These are phyloP conservation scores for Curvularia sp. DNA, from an alignment of 2,329 filamentous ascomycete species.

Conservation along the genomic window DNA sequence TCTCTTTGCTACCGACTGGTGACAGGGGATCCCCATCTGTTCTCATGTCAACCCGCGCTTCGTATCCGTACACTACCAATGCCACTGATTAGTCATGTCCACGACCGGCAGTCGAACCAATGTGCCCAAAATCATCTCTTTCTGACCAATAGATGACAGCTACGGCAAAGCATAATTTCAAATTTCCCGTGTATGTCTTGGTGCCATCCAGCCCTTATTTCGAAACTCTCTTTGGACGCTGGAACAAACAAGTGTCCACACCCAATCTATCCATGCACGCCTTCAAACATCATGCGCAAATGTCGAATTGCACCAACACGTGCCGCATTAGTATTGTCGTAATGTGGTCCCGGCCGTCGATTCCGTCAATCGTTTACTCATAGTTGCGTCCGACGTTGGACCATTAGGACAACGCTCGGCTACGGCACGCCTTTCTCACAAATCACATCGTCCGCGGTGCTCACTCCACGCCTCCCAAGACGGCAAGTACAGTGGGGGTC, in stretches of 20 bases:
- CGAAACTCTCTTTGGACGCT: neutral
- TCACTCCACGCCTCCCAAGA: slow-evolving; percentile 5
- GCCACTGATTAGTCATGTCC: neutral
- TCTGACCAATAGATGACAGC: neutral
- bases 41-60: neutral
- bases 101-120: neutral
- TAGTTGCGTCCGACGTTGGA: slow-evolving; percentile 5
- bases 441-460: slow-evolving; percentile 16
- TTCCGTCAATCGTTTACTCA: slow-evolving; percentile 5
- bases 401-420: slow-evolving; percentile 6
- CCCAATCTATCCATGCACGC: neutral
- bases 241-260: neutral
- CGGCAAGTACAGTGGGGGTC: slow-evolving; percentile 16
- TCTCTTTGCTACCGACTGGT: neutral
- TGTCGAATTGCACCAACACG: neutral
- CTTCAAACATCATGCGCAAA: neutral
- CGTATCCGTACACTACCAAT: neutral
- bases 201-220: neutral
- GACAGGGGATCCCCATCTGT: neutral
- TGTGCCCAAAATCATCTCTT: too few relatives aligned
- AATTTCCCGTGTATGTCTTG: neutral
- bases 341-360: slow-evolving; percentile 1
- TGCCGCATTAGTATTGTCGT: neutral
- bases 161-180: neutral
- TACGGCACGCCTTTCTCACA: slow-evolving; percentile 7